Evolutionary conservation across 2,329 filamentous ascomycete species (phyloP).

Genomic region (Coniochaeta sp.): DNA sequence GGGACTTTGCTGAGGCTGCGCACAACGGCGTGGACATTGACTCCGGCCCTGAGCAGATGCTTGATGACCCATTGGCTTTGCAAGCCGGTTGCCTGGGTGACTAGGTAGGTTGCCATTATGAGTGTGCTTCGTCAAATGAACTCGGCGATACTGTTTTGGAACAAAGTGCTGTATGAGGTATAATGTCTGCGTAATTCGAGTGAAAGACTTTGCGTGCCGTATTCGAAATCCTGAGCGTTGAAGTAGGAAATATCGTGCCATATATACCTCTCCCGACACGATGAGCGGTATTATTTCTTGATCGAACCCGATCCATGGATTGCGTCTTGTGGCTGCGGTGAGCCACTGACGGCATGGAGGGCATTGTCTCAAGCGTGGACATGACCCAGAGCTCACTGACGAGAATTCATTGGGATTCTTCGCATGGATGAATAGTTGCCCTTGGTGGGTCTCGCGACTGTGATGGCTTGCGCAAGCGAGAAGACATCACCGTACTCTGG

Average conservation of each 20-base stretch:
- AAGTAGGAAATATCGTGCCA: not conserved
- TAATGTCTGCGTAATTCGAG: not conserved
- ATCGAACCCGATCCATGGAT: too few relatives aligned
- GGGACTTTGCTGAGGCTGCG: constrained; percentile 24
- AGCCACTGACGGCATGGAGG: not conserved
- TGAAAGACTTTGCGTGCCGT: not conserved
- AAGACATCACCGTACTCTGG: not conserved
- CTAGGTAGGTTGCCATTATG: constrained; percentile 23
- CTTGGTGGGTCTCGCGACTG: not conserved
- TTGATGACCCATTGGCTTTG: constrained; percentile 22
- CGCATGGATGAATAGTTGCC: not conserved
- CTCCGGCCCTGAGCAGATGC: constrained; percentile 24
- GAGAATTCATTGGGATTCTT: not conserved
- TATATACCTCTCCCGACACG: too few relatives aligned
- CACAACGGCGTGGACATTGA: constrained; percentile 26
- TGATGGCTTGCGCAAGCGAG: not conserved
- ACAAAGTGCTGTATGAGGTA: not conserved
- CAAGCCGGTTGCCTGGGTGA: constrained; percentile 26
- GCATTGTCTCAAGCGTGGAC: not conserved
- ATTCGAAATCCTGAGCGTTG: not conserved
- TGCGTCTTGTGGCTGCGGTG: too few relatives aligned
- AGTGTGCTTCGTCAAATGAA: not conserved
- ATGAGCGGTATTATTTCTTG: too few relatives aligned
- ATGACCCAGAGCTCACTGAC: not conserved
- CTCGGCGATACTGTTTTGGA: not conserved